Conservation (phyloP, 345 rosid genomes). For the Eucalyptus caleyi region DNA sequence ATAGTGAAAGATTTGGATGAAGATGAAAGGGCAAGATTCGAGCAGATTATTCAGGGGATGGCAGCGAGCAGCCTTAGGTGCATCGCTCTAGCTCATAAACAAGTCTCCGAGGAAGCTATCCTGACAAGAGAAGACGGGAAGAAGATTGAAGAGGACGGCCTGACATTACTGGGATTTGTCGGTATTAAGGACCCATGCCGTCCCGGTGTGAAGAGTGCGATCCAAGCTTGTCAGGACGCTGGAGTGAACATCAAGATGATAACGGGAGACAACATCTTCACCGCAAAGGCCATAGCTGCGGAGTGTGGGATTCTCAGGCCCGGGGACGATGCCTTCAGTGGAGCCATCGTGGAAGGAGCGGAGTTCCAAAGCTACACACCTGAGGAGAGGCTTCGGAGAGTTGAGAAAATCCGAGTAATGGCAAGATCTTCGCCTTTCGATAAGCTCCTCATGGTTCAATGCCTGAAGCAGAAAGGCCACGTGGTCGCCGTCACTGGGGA, state of each 20-base stretch:
- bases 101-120: constrained; percentile 12
- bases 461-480: constrained; percentile 52
- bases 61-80: too few species aligned
- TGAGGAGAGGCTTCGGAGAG: constrained; percentile 28
- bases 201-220: constrained; percentile 48
- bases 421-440: constrained; percentile 77
- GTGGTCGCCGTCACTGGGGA: constrained; percentile 75
- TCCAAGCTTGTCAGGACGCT: constrained; percentile 32
- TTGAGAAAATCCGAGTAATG: constrained; percentile 34
- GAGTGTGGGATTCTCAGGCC: neutral
- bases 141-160: constrained; percentile 3
- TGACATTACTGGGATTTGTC: constrained; percentile 46
- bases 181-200: constrained; percentile 73
- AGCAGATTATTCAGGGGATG: too few species aligned
- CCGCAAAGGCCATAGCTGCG: too few species aligned
- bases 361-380: constrained; percentile 33
- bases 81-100: neutral
- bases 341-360: constrained; percentile 50
- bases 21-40: too few species aligned
- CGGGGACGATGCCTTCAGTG: constrained; percentile 6
- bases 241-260: too few species aligned
- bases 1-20: too few species aligned
- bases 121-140: neutral
- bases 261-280: too few species aligned
- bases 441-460: constrained; percentile 68